Evolutionary conservation across 1,284 basidiomycete species (phyloP).

Genomic region (Neonothopanus nambi): DNA sequence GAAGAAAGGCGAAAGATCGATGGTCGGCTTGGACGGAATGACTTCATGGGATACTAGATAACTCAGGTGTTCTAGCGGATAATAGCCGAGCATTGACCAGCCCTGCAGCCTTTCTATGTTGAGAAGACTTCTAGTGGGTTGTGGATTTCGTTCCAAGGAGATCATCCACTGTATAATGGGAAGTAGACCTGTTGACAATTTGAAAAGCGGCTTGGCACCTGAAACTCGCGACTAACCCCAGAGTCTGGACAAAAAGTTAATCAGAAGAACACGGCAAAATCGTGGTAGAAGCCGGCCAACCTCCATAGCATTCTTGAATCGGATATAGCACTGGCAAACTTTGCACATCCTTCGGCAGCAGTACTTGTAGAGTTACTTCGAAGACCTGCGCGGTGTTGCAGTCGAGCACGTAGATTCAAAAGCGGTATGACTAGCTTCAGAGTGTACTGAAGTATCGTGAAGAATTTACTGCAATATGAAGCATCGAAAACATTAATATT

Average conservation of each 20-base stretch:
- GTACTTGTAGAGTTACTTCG: slow-evolving; percentile 50
- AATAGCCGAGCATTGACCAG: slow-evolving; percentile 83
- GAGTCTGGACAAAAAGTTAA: slow-evolving; percentile 37
- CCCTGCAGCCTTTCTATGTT: slow-evolving; percentile 82
- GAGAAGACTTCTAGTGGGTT: slow-evolving; percentile 65
- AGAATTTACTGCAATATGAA: slow-evolving; percentile 76
- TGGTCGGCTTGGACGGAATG: slow-evolving; percentile 52
- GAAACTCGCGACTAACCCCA: slow-evolving; percentile 52
- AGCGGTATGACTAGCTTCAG: slow-evolving; percentile 68
- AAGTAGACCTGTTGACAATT: slow-evolving; percentile 53
- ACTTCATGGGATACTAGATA: slow-evolving; percentile 68
- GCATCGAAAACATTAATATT: slow-evolving; percentile 15
- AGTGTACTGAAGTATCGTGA: slow-evolving; percentile 71
- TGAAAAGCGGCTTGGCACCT: background rate
- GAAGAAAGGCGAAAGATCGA: slow-evolving; percentile 42
- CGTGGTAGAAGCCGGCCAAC: background rate
- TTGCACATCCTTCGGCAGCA: slow-evolving; percentile 52
- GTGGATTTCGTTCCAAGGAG: slow-evolving; percentile 65
- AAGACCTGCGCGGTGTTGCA: slow-evolving; percentile 64
- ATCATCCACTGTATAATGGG: slow-evolving; percentile 80
- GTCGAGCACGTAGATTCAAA: slow-evolving; percentile 61
- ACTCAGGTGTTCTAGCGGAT: slow-evolving; percentile 78
- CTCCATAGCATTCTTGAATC: slow-evolving; percentile 71
- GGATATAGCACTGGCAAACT: slow-evolving; percentile 55
- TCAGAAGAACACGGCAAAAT: background rate